Evolutionary conservation across 257 asterid species (phyloP), one percentile per base, ranked within the genome.

Genomic region (Sherardia arvensis): DNA sequence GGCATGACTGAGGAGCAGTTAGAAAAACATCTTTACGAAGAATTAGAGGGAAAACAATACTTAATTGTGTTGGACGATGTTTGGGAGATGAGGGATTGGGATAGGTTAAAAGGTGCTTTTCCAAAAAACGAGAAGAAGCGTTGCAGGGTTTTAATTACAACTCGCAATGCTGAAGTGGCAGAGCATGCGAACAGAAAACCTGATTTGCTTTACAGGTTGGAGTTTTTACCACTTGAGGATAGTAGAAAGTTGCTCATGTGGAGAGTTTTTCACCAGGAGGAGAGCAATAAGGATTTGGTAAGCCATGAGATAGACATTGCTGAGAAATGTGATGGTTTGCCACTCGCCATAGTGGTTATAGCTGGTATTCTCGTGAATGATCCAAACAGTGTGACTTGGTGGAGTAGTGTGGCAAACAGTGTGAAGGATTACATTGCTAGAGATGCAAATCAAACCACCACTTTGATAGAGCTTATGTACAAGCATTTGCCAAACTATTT

Each of bases 231-330:
- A 5, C 10, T 4, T 5, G 66, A 61, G 2, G 71, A 73, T 6
- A 73, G 81, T 64, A 36, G 61, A 53, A 23, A 67, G 66, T 22
- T 73, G 58, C 66, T 73, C 0, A 4, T 54, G 65, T 61, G 47
- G 51, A 67, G 30, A 53, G 69, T 62, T 38, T 64, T 67, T 55
- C 56, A 1, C 56, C 0, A 4, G 26, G 60, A 71, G 14, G 25
- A 40, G 7, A 27, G 68, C 64, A 65, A 38, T 5, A 4, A 1
- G 3, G n/a, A 23, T 5, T 1, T 66, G 43, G 55, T 36, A 23
- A 7, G 30, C 8, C 8, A n/a, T 56, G 66, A 28, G 68, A 28
- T 22, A 26, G 3, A 10, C 5, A 67, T 49, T 32, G 57, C 59
- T 8, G 1, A 2, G 53, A 70, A 28, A 40, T 67, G 60, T n/a